These are phyloP conservation scores for Cryphonectria naterciae DNA, from an alignment of 2,329 filamentous ascomycete genomes.

Conservation along the genomic window DNA sequence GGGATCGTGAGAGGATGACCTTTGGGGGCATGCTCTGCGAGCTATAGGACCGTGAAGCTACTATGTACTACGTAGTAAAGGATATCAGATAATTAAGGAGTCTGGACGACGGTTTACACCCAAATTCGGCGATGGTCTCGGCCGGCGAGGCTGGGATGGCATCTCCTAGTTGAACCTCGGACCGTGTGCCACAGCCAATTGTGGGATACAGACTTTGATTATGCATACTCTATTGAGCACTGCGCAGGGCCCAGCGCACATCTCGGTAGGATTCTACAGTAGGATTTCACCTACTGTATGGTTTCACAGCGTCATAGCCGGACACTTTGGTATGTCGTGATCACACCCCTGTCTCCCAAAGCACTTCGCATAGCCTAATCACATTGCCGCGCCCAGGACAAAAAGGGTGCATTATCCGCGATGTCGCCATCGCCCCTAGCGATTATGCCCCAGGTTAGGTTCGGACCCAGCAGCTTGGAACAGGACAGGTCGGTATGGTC, in stretches of 20 bases:
- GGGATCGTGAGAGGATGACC: background rate
- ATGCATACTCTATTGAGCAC: background rate
- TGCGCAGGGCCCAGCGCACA: background rate
- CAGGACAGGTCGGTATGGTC: background rate
- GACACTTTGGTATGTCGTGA: conserved; percentile 17
- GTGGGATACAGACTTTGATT: background rate
- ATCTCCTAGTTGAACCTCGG: background rate
- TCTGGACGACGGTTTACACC: background rate
- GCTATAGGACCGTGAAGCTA: background rate
- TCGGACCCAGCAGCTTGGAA: conserved; percentile 4
- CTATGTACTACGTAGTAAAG: background rate
- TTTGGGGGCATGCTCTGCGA: background rate
- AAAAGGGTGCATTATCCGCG: conserved; percentile 9
- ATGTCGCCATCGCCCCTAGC: conserved; percentile 30
- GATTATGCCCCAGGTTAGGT: conserved; percentile 19
- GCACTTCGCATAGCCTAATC: conserved; percentile 14
- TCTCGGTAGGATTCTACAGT: background rate
- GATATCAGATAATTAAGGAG: background rate
- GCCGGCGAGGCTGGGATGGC: background rate
- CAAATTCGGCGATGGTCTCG: background rate
- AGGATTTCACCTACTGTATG: background rate
- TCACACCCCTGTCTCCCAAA: conserved; percentile 1
- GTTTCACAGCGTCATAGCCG: background rate
- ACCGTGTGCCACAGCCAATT: background rate
- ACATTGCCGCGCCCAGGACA: background rate